These are phyloP conservation scores for Colletotrichum tanaceti DNA, from an alignment of 2,329 filamentous ascomycete species.

Conservation along the genomic window DNA sequence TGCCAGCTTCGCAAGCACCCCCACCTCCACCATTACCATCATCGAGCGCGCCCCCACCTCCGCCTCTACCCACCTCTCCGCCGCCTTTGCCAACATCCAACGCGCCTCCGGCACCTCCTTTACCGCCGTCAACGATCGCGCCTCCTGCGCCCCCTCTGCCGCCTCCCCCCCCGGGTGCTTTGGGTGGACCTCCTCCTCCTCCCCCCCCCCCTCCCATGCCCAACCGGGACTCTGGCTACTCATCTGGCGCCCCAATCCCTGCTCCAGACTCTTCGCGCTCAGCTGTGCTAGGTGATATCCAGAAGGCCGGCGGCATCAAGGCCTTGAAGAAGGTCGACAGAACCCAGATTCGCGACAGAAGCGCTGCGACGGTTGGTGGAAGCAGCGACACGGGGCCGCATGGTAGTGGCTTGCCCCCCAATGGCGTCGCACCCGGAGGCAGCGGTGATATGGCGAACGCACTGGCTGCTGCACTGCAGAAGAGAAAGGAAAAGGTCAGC, in stretches of 20 bases:
- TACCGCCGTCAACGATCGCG: conserved; percentile 49
- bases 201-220: conserved; percentile 67
- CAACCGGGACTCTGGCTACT: conserved; percentile 69
- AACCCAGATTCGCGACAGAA: conserved; percentile 77
- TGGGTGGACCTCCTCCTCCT: conserved; percentile 60
- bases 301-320: conserved; percentile 73
- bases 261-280: conserved; percentile 60
- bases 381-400: conserved; percentile 60
- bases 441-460: conserved; percentile 83
- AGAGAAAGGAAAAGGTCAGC: conserved; percentile 93
- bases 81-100: conserved; percentile 38
- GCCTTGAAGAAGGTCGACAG: conserved; percentile 81
- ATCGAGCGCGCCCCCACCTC: conserved; percentile 50
- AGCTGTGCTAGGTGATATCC: conserved; percentile 78
- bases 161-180: conserved; percentile 51
- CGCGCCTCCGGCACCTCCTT: conserved; percentile 54
- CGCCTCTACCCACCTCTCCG: conserved; percentile 49
- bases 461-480: conserved; percentile 79
- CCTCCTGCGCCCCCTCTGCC: conserved; percentile 54
- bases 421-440: conserved; percentile 62
- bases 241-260: conserved; percentile 63
- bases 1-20: conserved; percentile 47
- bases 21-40: conserved; percentile 51
- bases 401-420: conserved; percentile 63
- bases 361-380: conserved; percentile 66